These are phyloP conservation scores for Posidonia australis DNA, from an alignment of 106 monocot species.

Conservation along the genomic window DNA sequence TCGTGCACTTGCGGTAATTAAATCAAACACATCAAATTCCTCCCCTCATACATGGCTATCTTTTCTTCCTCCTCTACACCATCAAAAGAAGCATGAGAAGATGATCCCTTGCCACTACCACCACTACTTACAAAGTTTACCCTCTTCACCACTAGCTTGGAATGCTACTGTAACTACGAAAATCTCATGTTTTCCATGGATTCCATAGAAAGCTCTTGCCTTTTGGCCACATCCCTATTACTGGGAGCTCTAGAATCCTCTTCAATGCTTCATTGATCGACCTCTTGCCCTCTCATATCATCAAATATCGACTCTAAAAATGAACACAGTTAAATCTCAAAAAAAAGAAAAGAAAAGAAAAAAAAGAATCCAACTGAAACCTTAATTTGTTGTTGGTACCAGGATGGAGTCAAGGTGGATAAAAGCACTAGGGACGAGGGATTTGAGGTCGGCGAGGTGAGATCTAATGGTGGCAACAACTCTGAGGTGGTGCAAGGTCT, in stretches of 20 bases:
- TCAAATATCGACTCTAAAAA: slow-evolving; percentile 46
- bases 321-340: neutral
- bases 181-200: slow-evolving; percentile 7
- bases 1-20: too few species aligned
- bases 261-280: slow-evolving; percentile 42
- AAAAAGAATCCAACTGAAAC: neutral
- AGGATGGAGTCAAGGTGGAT: slow-evolving; percentile 56
- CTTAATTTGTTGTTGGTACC: slow-evolving; percentile 19
- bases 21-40: too few species aligned
- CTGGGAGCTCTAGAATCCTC: slow-evolving; percentile 37
- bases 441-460: slow-evolving; percentile 33
- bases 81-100: neutral
- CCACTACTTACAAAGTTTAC: neutral
- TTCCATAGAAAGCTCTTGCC: slow-evolving; percentile 3
- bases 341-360: neutral
- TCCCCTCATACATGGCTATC: neutral
- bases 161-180: neutral
- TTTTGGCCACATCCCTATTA: slow-evolving; percentile 33
- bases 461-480: slow-evolving; percentile 57
- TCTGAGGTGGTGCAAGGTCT: slow-evolving; percentile 56
- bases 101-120: neutral
- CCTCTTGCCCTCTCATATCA: slow-evolving; percentile 64
- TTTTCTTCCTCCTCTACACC: neutral
- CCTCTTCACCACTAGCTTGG: neutral
- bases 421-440: slow-evolving; percentile 18